Base-by-base conservation (phyloP, 768 basidiomycete species). In the Arthromyces matolae region DNA sequence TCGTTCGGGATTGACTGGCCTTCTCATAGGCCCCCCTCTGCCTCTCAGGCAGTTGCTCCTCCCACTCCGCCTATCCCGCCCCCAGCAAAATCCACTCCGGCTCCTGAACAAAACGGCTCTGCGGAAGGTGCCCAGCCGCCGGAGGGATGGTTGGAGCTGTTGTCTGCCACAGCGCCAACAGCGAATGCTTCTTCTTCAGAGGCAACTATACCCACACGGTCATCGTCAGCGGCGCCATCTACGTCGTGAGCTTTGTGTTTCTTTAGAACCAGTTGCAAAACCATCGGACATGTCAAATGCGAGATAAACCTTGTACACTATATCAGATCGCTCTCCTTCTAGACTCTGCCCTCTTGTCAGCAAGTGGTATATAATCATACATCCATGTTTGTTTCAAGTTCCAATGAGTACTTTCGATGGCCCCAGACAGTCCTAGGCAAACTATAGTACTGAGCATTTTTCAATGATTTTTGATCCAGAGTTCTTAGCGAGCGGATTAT, bases 1-100 rank as follows among this genome's bases (percentile, higher is more conserved):
- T 51, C 54, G 13, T 55, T 55, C 18, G 54, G 54, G 2, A 47
- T 55, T 24, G 54, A 55, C 22, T 55, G 54, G 54, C 54, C 54
- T 0, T 44, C 47, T 10, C 54, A 55, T 23, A 28, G 41, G 3
- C n/a, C 47, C 8, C 14, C 42, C 1, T 28, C 46, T 14, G 22
- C 23, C 9, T 29, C 42, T 3, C 38, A 25, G 12, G 37, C 50
- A 9, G 32, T 16, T 14, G 39, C 39, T 8, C 41, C 51, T 13
- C 41, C 45, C 7, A 31, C 36, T 4, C 50, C 42, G 33, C 45
- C 44, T 20, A 22, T 19, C 8, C 8, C 38, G 8, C 10, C 14
- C 12, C 19, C 41, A 7, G 34, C 22, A 31, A 42, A 35, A 19
- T 4, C 33, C 4, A 43, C 36, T 13, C 19, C 35, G 10, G 27